Evolutionary conservation across 257 asterid species (phyloP).

Genomic region (Plectranthus barbatus): DNA sequence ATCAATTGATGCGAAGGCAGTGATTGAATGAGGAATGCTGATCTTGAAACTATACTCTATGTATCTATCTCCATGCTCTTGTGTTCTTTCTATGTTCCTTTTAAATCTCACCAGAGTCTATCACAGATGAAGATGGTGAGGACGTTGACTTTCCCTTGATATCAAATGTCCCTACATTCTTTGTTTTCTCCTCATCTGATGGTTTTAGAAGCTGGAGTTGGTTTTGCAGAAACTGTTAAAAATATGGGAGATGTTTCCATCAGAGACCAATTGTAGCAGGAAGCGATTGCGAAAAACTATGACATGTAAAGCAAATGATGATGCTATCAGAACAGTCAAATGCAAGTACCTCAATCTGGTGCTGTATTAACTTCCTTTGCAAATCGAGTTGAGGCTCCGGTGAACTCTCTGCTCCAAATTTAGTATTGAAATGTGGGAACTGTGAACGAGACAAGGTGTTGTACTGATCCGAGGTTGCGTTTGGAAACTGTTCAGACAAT

Average conservation of each 20-base stretch:
- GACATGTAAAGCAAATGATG: conserved; percentile 1
- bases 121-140: conserved; percentile 32
- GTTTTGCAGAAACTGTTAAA: conserved; percentile 46
- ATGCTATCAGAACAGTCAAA: neutral
- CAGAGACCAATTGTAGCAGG: neutral
- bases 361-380: conserved; percentile 46
- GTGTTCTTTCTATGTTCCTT: conserved; percentile 8
- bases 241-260: neutral
- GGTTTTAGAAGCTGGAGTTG: conserved; percentile 48
- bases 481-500: conserved; percentile 25
- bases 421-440: conserved; percentile 18
- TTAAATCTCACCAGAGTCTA: conserved; percentile 23
- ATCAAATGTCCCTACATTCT: conserved; percentile 29
- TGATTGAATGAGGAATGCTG: neutral
- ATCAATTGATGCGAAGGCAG: neutral
- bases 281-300: neutral
- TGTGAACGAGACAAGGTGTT: conserved; percentile 15
- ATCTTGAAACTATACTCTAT: neutral
- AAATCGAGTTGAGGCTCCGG: conserved; percentile 39
- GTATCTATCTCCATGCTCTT: neutral
- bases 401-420: conserved; percentile 23
- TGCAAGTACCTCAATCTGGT: conserved; percentile 69
- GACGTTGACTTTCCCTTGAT: conserved; percentile 45
- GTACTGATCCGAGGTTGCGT: conserved; percentile 23
- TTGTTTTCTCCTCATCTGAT: conserved; percentile 22